Base-by-base conservation (phyloP, 2,329 filamentous ascomycete genomes). In the Colletotrichum tropicicola region DNA sequence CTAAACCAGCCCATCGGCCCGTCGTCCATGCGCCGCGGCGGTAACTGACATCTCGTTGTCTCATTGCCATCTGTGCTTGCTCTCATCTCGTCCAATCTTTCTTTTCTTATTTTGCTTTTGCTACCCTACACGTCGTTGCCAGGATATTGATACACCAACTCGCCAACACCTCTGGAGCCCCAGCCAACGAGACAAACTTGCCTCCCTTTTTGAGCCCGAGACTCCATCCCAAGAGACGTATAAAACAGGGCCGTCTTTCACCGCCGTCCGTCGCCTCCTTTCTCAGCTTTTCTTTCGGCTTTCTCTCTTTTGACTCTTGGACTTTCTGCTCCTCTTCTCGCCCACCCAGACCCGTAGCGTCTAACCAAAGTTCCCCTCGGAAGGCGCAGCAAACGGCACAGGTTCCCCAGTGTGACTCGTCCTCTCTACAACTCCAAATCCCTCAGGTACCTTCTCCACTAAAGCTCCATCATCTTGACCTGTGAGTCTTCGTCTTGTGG, bases 1-100 rank as follows among this genome's bases (percentile, higher is more conserved):
- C 62, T 62, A 62, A 52, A 49, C 43, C 57, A 48, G 7, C n/a
- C 7, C 39, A 43, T 21, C 62, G 58, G 57, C 62, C 62, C 62
- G 49, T 25, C 62, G 57, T 37, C 55, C 57, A 65, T 65, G 62
- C 51, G 58, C 57, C 51, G 62, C 39, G 51, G 58, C 62, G 62
- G 62, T 55, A 61, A 65, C 62, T 65, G 62, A 65, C 62, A 65
- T 65, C 37, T 65, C 49, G 62, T 56, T 65, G 62, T 65, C 62
- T 65, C 62, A 62, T 56, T 51, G 27, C 51, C 43, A 65, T 56
- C 57, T 56, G 49, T 65, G 57, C 62, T 62, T 56, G 30, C 59
- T 59, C 57, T 65, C 49, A 44, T 28, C 49, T 65, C 62, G 62
- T 51, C 62, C 62, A 65, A 65, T 65, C 62, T 56, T 51, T 62